Evolutionary conservation across 306 rosid species (phyloP), one percentile per base, ranked within the genome.

Genomic region (Begonia masoniana): DNA sequence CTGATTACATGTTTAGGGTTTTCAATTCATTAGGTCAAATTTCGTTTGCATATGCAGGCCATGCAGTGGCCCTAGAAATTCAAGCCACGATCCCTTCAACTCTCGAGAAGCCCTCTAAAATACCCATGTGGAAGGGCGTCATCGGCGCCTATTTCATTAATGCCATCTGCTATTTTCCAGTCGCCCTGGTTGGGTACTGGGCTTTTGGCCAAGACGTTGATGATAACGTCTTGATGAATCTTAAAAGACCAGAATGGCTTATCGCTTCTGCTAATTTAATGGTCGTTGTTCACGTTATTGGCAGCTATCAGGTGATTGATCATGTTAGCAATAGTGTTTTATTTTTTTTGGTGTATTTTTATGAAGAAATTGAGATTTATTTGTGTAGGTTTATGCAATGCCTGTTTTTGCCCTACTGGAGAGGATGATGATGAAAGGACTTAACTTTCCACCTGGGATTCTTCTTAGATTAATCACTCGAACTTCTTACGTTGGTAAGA

Each of bases 71-170:
- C 4, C 81, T 91, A 4, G 99, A 91, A 70, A 91, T 91, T 62
- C 96, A 91, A 61, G 99, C 99, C 51, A 91, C 99, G 24, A 91
- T 91, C 61, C 96, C 96, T 2, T 86, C 96, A 13, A 83, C 92
- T 1, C 88, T 92, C 0, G 94, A 85, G 60, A 81, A 59, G 67
- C 96, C 96, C 12, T 91, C 97, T 15, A 83, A 57, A 57, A 58
- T 74, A 45, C 59, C 96, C 11, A 85, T 91, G 99, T 91, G 94
- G 99, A 91, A 73, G 66, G 96, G 99, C 9, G 94, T 73, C 0
- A 0, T 91, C 0, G 85, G 86, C n/a, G 92, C 99, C 57, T 91
- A 91, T 58, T 10, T 83, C 36, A 57, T 91, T 62, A 86, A 86
- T 46, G 88, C 86, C 5, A 66, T 91, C 35, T 91, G 99, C 79